These are phyloP conservation scores for Hypericum androsaemum DNA, from an alignment of 345 rosid species.

Conservation along the genomic window DNA sequence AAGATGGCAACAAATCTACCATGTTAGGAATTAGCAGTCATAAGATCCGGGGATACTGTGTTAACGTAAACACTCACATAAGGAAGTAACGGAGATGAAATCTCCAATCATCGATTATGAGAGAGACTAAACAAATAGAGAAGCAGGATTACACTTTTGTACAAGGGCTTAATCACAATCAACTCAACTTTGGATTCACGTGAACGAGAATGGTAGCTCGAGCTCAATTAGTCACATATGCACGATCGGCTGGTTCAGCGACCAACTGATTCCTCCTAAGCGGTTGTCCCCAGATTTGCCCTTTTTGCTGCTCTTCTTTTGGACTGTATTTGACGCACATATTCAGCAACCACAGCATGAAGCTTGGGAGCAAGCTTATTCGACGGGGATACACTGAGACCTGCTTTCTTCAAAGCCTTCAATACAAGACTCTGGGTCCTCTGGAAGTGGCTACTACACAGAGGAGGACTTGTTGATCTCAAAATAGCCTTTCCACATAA, in stretches of 20 bases:
- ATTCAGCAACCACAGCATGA: constrained; percentile 51
- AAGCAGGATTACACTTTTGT: no score
- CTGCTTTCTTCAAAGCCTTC: constrained; percentile 53
- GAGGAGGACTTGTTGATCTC: constrained; percentile 42
- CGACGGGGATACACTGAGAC: constrained; percentile 46
- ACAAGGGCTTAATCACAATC: no score
- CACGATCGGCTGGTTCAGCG: constrained; percentile 13
- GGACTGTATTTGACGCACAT: constrained; percentile 50
- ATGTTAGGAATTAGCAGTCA: no score
- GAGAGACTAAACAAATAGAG: no score
- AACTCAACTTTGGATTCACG: no score
- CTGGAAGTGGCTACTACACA: constrained; percentile 44
- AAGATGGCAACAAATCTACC: no score
- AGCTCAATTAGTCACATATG: constrained; percentile 1
- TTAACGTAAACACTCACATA: no score
- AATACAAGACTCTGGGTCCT: constrained; percentile 46
- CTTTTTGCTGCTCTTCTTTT: constrained; percentile 42
- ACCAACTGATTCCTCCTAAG: constrained; percentile 25
- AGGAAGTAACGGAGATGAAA: no score
- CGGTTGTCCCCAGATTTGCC: constrained; percentile 14
- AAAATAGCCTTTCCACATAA: constrained; percentile 50
- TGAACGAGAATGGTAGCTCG: not conserved
- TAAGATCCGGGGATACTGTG: no score
- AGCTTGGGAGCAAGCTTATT: constrained; percentile 59
- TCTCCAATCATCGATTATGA: no score